Base-by-base conservation (phyloP, 2,329 filamentous ascomycete species). In the Arthroderma uncinatum region DNA sequence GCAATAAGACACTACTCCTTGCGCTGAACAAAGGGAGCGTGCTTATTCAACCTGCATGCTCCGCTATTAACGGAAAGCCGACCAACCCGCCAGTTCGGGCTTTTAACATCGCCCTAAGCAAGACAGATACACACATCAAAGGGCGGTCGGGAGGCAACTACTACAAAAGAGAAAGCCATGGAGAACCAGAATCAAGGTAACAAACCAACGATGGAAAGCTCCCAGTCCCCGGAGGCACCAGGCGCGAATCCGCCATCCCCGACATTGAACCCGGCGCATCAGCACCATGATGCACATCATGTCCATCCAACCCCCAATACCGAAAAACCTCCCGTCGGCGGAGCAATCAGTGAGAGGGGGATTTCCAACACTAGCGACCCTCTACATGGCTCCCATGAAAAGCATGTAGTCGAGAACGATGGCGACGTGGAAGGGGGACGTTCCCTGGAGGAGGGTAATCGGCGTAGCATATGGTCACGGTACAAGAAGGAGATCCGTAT, bases 401-500 rank as follows among this genome's bases (percentile, higher is more conserved):
- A 47, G 10, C 34, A 36, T 21, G 21, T 40, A 8, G 37, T 42
- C 10, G 53, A 8, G 37, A 34, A 16, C 28, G 7, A 28, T 12
- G 16, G 16, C 19, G 53, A 42, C 23, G n/a, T 48, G 33, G 40
- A 56, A 25, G 34, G 36, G 3, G 54, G 30, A 23, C 50, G n/a
- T 7, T 4, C 16, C 33, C 2, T 25, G 7, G 30, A 42, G n/a
- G 47, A 50, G 36, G 28, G 19, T 14, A 44, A 21, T n/a, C 10
- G 12, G 9, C 36, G 36, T 34, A 34, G 5, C 6, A 14, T 55
- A 25, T 16, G 53, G 39, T 5, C 40, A 47, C 54, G 47, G 23
- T 54, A 60, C 47, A 55, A 52, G 19, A 34, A 16, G 21, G 54
- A 65, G 47, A 71, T 66, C 59, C 63, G 62, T 66, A 70, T 62